Percentiles rank a stretch among this genome's conserved stretches.
These are phyloP conservation scores for Puccinia horiana DNA, from an alignment of 1,284 basidiomycete species.

Conservation along the genomic window DNA sequence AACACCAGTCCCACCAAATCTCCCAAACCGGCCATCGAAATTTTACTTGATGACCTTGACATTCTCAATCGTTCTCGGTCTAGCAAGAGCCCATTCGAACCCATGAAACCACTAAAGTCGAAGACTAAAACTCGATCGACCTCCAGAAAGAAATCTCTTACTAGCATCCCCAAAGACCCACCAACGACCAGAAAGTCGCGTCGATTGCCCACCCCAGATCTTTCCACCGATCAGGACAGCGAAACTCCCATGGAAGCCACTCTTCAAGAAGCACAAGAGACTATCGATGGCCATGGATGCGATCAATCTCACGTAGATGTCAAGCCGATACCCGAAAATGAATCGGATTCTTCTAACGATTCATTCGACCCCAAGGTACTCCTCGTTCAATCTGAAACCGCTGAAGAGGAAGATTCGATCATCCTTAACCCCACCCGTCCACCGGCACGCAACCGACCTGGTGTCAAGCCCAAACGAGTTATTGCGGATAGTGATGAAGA, in stretches of 20 bases:
- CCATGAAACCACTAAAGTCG: not conserved
- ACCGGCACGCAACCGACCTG: not conserved
- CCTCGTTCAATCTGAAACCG: not conserved
- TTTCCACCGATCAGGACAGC: not conserved
- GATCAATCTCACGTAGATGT: not conserved
- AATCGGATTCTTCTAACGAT: not conserved
- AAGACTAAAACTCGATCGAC: not conserved
- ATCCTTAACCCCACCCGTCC: not conserved
- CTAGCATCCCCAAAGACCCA: not conserved
- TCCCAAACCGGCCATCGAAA: slow-evolving; percentile 22
- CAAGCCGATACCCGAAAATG: not conserved
- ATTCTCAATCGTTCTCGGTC: slow-evolving; percentile 22
- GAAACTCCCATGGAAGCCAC: not conserved
- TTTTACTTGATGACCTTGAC: slow-evolving; percentile 5
- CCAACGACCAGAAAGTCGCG: not conserved
- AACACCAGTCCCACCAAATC: slow-evolving; percentile 18
- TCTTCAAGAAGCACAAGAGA: not conserved
- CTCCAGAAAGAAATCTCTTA: not conserved
- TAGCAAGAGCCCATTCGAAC: slow-evolving; percentile 9
- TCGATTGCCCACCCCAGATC: not conserved
- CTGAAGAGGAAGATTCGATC: not conserved
- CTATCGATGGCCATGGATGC: not conserved
- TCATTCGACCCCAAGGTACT: slow-evolving; percentile 2
- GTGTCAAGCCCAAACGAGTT: slow-evolving; percentile 12
- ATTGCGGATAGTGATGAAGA: slow-evolving; percentile 27